A percentile compares a stretch with the other conserved stretches of the same genome.
These are phyloP conservation scores for Candida quercuum DNA, from an alignment of 805 yeast species.

Conservation along the genomic window DNA sequence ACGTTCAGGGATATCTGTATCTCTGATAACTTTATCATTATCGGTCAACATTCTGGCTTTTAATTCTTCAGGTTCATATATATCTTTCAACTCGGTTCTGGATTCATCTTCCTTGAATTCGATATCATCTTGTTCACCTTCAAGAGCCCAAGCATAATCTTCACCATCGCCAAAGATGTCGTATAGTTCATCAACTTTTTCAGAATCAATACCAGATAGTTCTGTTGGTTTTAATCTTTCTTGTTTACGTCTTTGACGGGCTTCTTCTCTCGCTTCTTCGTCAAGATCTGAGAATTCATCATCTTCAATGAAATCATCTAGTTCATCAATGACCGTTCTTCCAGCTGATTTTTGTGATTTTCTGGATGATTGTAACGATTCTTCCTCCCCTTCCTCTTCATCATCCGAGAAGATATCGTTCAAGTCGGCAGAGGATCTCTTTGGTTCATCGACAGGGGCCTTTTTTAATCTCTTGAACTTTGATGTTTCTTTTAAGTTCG, in stretches of 20 bases:
- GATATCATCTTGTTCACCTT: constrained; percentile 65
- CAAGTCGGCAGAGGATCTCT: constrained; percentile 17
- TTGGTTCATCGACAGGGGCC: constrained; percentile 43
- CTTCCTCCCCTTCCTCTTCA: constrained; percentile 27
- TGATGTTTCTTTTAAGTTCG: constrained; percentile 28
- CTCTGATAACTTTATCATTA: constrained; percentile 82
- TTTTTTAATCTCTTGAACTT: constrained; percentile 81
- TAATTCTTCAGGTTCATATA: constrained; percentile 91
- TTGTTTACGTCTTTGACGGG: constrained; percentile 37
- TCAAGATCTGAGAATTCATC: constrained; percentile 93
- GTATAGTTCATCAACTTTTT: constrained; percentile 84
- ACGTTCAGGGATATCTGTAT: constrained; percentile 88
- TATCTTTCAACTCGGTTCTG: constrained; percentile 65
- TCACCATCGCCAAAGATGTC: constrained; percentile 97
- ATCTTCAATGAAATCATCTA: constrained; percentile 96
- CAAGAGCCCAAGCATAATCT: constrained; percentile 97
- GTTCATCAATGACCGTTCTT: constrained; percentile 59
- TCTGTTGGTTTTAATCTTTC: constrained; percentile 51
- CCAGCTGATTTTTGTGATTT: constrained; percentile 17
- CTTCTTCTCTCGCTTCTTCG: constrained; percentile 49
- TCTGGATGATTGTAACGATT: constrained; percentile 29
- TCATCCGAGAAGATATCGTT: constrained; percentile 39
- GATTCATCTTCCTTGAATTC: constrained; percentile 37
- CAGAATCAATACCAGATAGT: constrained; percentile 69
- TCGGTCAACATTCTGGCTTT: constrained; percentile 88